Evolutionary conservation across 2,329 filamentous ascomycete genomes (phyloP).

Genomic region (Fusarium sp.): DNA sequence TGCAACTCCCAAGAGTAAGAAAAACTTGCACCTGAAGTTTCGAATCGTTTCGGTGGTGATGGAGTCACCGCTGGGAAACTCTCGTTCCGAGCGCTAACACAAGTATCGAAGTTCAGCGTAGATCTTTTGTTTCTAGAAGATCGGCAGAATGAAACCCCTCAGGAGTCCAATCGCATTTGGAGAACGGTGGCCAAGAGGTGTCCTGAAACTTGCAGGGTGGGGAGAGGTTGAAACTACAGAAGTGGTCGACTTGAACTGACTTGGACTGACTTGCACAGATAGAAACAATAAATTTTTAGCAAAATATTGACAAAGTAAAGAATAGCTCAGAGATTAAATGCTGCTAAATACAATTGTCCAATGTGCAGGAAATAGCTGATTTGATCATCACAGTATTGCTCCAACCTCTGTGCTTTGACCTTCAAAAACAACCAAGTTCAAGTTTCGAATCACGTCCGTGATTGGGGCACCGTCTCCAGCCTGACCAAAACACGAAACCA

Average conservation of each 20-base stretch:
- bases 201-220: neutral
- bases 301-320: too few relatives aligned
- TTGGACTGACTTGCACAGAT: neutral
- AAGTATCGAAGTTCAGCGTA: neutral
- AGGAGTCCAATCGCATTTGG: neutral
- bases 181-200: neutral
- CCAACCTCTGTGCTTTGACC: neutral
- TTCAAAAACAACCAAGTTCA: neutral
- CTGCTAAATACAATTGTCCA: too few relatives aligned
- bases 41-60: neutral
- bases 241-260: neutral
- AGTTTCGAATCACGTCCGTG: neutral
- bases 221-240: neutral
- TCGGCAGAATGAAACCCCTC: neutral
- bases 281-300: neutral
- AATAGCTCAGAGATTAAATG: too few relatives aligned
- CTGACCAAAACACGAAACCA: slow-evolving; percentile 1
- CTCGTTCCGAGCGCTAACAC: neutral
- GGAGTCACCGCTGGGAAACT: neutral
- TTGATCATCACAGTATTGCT: neutral
- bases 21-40: neutral
- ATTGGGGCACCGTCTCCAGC: neutral
- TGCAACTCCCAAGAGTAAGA: neutral
- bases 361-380: neutral
- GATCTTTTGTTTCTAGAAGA: neutral